Evolutionary conservation across 805 yeast species (phyloP), one percentile per base, ranked within the genome.

Genomic region (Saturnispora silvae): DNA sequence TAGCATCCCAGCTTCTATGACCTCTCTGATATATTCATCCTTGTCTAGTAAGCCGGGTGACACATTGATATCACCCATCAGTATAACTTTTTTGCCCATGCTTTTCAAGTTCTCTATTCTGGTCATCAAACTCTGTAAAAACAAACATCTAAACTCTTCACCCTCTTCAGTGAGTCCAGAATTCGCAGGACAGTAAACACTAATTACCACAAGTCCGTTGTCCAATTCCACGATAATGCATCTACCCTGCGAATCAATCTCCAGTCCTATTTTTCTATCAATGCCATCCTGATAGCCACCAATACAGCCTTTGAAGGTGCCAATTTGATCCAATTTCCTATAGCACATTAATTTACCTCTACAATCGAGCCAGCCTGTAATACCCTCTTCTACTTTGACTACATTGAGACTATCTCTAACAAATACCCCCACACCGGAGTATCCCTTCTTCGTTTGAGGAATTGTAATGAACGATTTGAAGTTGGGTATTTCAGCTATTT

Each of bases 161-260:
- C 77, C 94, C 20, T 74, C 79, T 19, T 72, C 80, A 0, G 85
- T 72, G 1, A 68, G 72, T 56, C 65, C 64, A 0, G 96, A 83
- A 53, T 85, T 84, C 1, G 97, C 97, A 0, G 97, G 97, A 53
- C 96, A 89, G 51, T 89, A 89, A 4, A 79, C 67, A 0, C 77
- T 64, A 31, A 82, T 70, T 0, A 82, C 54, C 3, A 82, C 82
- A 1, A 75, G 50, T 37, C 75, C 70, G 43, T 65, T 68, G 1
- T 77, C 72, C 18, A 87, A 51, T 50, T 92, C 97, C 0, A 87
- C 58, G 4, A 83, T 67, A 2, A 86, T 68, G 41, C 83, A 72
- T 31, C 98, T 63, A 1, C 97, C 97, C 54, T 92, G 92, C n/a
- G 70, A 52, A 52, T 89, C 98, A 1, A 92, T 47, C n/a, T 43